Conservation (phyloP, 768 basidiomycete genomes). For the Lentinula guzmanii region DNA sequence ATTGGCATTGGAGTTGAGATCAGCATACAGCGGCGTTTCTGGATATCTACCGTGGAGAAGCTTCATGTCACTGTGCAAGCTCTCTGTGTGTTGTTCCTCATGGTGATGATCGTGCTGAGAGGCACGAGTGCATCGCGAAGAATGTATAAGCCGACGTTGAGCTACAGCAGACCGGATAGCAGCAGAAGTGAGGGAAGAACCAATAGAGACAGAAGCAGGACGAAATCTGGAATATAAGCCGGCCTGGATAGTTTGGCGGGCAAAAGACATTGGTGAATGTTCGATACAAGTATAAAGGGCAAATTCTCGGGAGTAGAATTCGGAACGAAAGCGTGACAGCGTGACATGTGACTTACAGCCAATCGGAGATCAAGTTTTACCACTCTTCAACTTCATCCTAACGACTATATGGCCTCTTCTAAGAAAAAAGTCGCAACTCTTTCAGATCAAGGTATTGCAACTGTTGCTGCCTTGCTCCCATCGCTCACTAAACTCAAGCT, state of each 20-base stretch:
- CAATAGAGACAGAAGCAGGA: slow-evolving; percentile 11
- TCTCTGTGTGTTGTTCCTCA: slow-evolving; percentile 18
- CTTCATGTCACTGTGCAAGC: slow-evolving; percentile 29
- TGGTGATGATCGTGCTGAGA: slow-evolving; percentile 15
- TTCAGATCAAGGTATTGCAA: slow-evolving; percentile 64
- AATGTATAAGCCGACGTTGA: slow-evolving; percentile 48
- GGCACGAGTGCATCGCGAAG: slow-evolving; percentile 23
- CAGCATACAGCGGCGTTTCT: slow-evolving; percentile 1
- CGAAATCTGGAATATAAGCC: neutral
- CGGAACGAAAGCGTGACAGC: slow-evolving; percentile 10
- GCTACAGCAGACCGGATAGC: slow-evolving; percentile 28
- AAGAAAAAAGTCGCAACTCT: slow-evolving; percentile 54
- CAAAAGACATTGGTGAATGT: slow-evolving; percentile 49
- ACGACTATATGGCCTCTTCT: slow-evolving; percentile 43
- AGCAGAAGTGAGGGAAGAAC: slow-evolving; percentile 19
- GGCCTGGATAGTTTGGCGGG: slow-evolving; percentile 24
- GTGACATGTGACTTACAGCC: slow-evolving; percentile 17
- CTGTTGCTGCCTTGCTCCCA: neutral
- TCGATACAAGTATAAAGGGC: slow-evolving; percentile 17
- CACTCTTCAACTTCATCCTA: neutral
- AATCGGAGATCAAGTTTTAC: slow-evolving; percentile 17
- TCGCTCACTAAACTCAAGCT: slow-evolving; percentile 41
- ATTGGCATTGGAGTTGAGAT: slow-evolving; percentile 24
- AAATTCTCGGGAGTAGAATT: slow-evolving; percentile 18
- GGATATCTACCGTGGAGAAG: neutral